phyloP scores from a whole-genome alignment of 1,284 basidiomycete species.

The Ceratobasidium sp. region DNA sequence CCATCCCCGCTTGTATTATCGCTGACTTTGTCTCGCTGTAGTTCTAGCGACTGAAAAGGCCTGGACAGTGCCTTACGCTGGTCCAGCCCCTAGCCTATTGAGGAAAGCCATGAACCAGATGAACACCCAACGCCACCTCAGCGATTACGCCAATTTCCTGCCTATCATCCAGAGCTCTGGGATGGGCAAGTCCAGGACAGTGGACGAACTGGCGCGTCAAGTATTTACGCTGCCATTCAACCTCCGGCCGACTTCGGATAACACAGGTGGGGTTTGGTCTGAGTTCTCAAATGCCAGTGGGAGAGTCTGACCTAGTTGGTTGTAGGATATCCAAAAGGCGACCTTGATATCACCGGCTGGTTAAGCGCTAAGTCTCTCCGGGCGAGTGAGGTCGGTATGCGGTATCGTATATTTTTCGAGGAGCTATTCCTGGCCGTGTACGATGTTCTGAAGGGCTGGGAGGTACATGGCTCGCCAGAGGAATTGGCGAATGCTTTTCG shows the following conservation, averaged over 20 bases:
- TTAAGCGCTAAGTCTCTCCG: not conserved
- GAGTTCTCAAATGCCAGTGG: not conserved
- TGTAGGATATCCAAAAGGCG: not conserved
- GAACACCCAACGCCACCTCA: not conserved
- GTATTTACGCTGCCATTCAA: constrained; percentile 5
- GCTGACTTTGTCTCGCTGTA: not conserved
- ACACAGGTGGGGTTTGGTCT: not conserved
- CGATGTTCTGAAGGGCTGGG: not conserved
- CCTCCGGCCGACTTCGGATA: not conserved
- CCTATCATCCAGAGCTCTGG: constrained; percentile 23
- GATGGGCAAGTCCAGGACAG: constrained; percentile 1
- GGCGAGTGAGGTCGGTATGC: not conserved
- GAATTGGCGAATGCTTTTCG: not conserved
- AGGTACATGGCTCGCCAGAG: not conserved
- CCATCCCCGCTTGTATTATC: too few relatives aligned
- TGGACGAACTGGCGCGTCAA: not conserved
- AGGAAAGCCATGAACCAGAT: not conserved
- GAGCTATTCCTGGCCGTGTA: not conserved
- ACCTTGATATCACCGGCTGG: not conserved
- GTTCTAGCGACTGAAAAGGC: not conserved
- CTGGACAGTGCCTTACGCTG: not conserved
- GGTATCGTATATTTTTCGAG: not conserved
- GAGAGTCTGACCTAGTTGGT: too few relatives aligned
- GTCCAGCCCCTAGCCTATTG: not conserved
- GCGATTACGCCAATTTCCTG: constrained; percentile 1